phyloP scores from a whole-genome alignment of 805 yeast species.

The Wickerhamiella azyma region DNA sequence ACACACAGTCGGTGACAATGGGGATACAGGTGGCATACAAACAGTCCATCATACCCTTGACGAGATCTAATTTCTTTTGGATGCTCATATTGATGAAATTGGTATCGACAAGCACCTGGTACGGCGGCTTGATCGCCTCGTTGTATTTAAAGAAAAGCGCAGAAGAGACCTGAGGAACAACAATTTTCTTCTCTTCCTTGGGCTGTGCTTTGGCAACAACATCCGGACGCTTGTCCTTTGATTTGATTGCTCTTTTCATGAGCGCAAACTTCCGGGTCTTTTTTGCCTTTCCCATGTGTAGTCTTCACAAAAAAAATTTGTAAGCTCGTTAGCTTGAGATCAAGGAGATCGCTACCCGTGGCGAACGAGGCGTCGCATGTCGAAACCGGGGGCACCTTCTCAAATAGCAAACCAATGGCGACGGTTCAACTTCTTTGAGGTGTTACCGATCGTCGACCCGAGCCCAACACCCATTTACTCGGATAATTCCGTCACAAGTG shows the following conservation, averaged over 20 bases:
- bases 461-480: constrained; percentile 56
- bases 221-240: constrained; percentile 53
- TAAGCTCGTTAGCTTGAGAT: not conserved
- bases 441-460: constrained; percentile 77
- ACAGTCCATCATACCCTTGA: constrained; percentile 95
- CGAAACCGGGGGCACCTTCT: not conserved
- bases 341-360: no score
- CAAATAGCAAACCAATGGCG: constrained; percentile 36
- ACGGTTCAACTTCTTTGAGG: constrained; percentile 77
- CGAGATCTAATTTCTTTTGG: constrained; percentile 86
- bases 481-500: constrained; percentile 56
- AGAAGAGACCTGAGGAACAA: constrained; percentile 88
- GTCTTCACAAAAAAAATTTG: not conserved
- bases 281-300: constrained; percentile 82
- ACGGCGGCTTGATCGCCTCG: constrained; percentile 93
- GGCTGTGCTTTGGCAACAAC: constrained; percentile 24
- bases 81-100: constrained; percentile 94
- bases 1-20: constrained; percentile 88
- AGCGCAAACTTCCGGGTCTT: constrained; percentile 95
- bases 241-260: constrained; percentile 66
- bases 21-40: constrained; percentile 92
- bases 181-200: constrained; percentile 41
- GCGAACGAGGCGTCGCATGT: not conserved
- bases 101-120: constrained; percentile 90
- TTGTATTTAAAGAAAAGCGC: constrained; percentile 91